phyloP scores from a whole-genome alignment of 2,329 filamentous ascomycete species.

The Diaporthe capsici region DNA sequence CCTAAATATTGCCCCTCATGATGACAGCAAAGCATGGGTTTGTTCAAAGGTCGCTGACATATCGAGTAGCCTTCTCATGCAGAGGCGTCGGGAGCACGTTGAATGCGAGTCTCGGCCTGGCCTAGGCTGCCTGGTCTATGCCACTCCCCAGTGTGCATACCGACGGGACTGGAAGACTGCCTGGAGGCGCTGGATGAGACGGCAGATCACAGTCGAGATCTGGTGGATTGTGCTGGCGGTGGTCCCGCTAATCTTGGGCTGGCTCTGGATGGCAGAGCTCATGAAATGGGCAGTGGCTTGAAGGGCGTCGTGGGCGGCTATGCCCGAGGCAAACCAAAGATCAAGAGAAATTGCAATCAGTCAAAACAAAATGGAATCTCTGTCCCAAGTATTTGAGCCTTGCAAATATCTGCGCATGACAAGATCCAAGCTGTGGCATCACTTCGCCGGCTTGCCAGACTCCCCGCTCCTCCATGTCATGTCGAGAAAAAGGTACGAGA shows the following conservation, averaged over 20 bases:
- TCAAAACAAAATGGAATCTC: neutral
- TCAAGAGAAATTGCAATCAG: neutral
- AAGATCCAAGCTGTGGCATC: neutral
- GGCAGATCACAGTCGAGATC: constrained; percentile 60
- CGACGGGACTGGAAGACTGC: constrained; percentile 60
- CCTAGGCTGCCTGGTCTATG: constrained; percentile 69
- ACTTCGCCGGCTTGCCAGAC: neutral
- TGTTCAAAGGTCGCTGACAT: neutral
- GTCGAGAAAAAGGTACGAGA: constrained; percentile 10
- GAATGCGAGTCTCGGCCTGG: constrained; percentile 72
- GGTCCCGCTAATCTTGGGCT: constrained; percentile 57
- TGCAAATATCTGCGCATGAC: neutral
- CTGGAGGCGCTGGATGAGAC: constrained; percentile 60
- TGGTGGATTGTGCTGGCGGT: constrained; percentile 64
- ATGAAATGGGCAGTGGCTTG: constrained; percentile 28
- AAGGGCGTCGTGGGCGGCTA: neutral
- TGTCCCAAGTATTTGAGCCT: neutral
- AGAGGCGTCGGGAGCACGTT: constrained; percentile 69
- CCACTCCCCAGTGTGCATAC: constrained; percentile 63
- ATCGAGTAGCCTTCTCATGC: constrained; percentile 68
- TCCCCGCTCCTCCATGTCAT: neutral
- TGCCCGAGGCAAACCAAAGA: neutral
- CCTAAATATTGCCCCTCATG: neutral
- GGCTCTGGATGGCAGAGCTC: constrained; percentile 52
- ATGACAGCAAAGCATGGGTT: neutral